Conservation (phyloP, 2,329 filamentous ascomycete genomes). For the Saccharata proteae region DNA sequence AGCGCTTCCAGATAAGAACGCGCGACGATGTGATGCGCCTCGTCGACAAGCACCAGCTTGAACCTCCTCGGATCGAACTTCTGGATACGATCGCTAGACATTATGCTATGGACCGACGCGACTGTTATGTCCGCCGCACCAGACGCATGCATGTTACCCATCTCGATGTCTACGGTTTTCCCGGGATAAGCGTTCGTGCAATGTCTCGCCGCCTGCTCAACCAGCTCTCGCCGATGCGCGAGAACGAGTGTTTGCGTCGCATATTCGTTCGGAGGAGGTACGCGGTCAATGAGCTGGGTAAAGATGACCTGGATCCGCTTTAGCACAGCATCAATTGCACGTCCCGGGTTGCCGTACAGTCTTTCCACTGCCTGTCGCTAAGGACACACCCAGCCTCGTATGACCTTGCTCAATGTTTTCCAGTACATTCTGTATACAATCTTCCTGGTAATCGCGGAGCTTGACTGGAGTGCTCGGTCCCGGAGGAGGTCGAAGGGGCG, state of each 20-base stretch:
- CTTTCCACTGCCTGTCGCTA: conserved; percentile 83
- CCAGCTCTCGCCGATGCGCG: conserved; percentile 82
- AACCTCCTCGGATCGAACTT: conserved; percentile 73
- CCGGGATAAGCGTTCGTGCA: conserved; percentile 69
- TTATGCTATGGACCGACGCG: conserved; percentile 78
- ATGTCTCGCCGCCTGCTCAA: conserved; percentile 84
- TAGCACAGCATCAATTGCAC: conserved; percentile 12
- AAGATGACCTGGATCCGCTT: conserved; percentile 64
- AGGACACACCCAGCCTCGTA: conserved; percentile 68
- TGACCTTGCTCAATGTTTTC: conserved; percentile 56
- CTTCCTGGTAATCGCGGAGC: conserved; percentile 77
- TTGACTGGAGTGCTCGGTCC: conserved; percentile 30
- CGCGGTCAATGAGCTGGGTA: conserved; percentile 78
- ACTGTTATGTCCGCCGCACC: conserved; percentile 85
- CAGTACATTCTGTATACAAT: conserved; percentile 77
- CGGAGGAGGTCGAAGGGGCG: conserved; percentile 8
- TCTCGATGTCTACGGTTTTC: conserved; percentile 79
- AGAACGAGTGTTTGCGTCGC: conserved; percentile 77
- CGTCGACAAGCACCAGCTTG: conserved; percentile 88
- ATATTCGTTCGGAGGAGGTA: conserved; percentile 42
- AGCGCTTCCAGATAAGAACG: conserved; percentile 64
- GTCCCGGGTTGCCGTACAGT: too few species aligned
- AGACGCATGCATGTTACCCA: conserved; percentile 66
- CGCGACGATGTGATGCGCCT: conserved; percentile 93
- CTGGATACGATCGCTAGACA: conserved; percentile 58